Evolutionary conservation across 1,284 basidiomycete species (phyloP), one percentile per base, ranked within the genome.

Genomic region (Fistulina hepatica): DNA sequence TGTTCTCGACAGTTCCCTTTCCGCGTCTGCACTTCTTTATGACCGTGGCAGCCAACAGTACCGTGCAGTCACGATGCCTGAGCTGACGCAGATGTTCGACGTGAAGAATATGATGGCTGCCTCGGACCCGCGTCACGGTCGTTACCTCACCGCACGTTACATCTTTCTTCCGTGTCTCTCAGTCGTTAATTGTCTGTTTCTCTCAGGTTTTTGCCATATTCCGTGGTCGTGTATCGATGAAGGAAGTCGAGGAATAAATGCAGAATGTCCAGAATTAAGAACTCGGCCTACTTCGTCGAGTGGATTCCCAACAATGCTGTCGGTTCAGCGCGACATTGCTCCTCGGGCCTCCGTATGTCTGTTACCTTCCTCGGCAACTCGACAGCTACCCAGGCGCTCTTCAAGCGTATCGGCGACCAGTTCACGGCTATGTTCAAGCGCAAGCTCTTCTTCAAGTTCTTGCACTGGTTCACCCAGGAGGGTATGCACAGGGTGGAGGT

Each of bases 1-100:
- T 37, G 33, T 13, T 23, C 17, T 26, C 38, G 5, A 2, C 36
- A 86, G 83, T 93, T 61, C 91, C 92, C 33, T 94, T 95, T 88
- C 91, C 91, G 44, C 90, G 93, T 81, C 82, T 97, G 31, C 94
- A 97, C 66, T 97, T 97, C 79, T 97, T 97, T 77, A 89, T 95
- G 81, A 91, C 91, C 50, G 90, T 28, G 89, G 89, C 45, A 92
- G 86, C 59, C 83, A 89, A 53, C 84, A 90, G 55, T 94, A 90
- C 73, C 86, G 92, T 48, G 91, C 91, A 23, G 90, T 95, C 54
- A 86, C 88, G 41, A 91, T 97, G 30, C 88, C 93, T 21, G 93
- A 97, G 67, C 76, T 97, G 48, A 95, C 93, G 60, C 93, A 97
- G 58, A 97, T 97, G 92, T 97, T 97, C 63, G 93, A 95, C 56